These are phyloP conservation scores for Achaetomiella virescens DNA, from an alignment of 495 filamentous ascomycete species.

Conservation along the genomic window DNA sequence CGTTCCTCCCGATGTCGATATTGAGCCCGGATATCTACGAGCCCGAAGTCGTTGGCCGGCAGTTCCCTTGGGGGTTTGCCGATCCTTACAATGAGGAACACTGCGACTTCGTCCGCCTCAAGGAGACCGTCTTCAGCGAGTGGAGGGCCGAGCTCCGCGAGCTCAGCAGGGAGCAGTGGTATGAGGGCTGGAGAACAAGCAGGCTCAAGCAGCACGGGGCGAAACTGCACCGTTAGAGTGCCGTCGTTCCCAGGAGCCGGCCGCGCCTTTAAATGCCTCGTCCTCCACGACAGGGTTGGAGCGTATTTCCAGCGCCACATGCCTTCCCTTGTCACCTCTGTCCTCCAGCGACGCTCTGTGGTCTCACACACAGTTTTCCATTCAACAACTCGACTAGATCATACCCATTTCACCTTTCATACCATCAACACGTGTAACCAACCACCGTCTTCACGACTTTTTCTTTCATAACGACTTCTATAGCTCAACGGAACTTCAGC, in stretches of 20 bases:
- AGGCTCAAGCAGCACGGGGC: constrained; percentile 43
- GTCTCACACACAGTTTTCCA: constrained; percentile 2
- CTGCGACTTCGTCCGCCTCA: constrained; percentile 88
- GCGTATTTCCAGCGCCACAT: neutral
- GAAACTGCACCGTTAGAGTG: constrained; percentile 23
- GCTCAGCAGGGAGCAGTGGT: constrained; percentile 88
- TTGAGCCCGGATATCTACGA: constrained; percentile 90
- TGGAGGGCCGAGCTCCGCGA: constrained; percentile 90
- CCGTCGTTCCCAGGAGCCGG: neutral
- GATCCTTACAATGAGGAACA: constrained; percentile 85
- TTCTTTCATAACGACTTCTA: constrained; percentile 1
- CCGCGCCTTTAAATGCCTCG: neutral
- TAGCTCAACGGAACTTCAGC: neutral
- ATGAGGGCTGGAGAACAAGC: constrained; percentile 87
- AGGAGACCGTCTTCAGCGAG: constrained; percentile 86
- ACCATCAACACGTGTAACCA: neutral
- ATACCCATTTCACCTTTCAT: constrained; percentile 17
- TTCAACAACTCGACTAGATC: constrained; percentile 9
- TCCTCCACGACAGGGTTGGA: neutral
- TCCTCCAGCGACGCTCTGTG: neutral
- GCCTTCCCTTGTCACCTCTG: neutral
- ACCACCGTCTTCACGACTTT: constrained; percentile 4
- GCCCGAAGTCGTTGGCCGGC: constrained; percentile 66
- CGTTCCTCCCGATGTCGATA: constrained; percentile 82
- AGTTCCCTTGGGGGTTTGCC: constrained; percentile 94